Percentiles rank a stretch among this genome's conserved stretches.
Conservation (phyloP, 306 rosid genomes). For the Cucurbita pepo region DNA sequence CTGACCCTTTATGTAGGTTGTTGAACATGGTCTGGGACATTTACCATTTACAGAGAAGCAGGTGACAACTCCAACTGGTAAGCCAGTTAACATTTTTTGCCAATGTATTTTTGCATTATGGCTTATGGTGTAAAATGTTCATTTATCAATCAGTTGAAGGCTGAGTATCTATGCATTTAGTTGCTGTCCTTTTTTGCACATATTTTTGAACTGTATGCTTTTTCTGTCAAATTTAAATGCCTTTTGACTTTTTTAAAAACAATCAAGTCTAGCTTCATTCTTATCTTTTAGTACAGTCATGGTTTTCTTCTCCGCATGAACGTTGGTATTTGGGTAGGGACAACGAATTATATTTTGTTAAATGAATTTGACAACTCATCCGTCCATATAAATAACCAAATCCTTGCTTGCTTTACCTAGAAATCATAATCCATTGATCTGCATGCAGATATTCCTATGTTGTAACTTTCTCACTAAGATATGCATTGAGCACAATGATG, state of each 20-base stretch:
- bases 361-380: not conserved
- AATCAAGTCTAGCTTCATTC: not conserved
- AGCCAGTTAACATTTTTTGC: conserved; percentile 9
- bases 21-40: conserved; percentile 96
- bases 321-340: not conserved
- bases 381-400: not conserved
- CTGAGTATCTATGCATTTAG: not conserved
- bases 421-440: not conserved
- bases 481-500: not conserved
- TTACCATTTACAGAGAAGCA: conserved; percentile 96
- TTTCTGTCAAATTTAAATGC: not conserved
- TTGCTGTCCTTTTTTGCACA: not conserved
- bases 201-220: not conserved
- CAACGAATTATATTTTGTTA: not conserved
- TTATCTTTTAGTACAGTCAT: not conserved
- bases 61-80: conserved; percentile 90
- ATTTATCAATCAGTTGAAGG: not conserved
- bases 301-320: not conserved
- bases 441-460: not conserved
- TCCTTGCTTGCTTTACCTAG: not conserved
- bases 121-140: not conserved
- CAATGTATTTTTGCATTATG: not conserved
- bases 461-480: not conserved
- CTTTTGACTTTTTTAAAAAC: not conserved
- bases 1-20: conserved; percentile 51